Base-by-base conservation (phyloP, 371 early-diverging fungal genomes). In the Saksenaea vasiformis region DNA sequence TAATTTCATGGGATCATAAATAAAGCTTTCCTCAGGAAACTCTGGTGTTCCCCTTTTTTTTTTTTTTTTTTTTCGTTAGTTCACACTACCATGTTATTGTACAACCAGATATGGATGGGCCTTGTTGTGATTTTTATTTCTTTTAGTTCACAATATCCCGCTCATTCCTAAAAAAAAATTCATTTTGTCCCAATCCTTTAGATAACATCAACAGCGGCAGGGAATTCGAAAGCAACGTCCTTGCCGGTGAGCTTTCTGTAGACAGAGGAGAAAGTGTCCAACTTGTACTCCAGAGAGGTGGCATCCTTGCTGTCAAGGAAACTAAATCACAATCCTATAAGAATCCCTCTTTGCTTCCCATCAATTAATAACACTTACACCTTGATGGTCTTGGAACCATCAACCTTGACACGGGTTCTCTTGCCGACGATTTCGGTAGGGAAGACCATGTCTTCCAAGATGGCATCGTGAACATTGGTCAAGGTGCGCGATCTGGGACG, bases 371-470 rank as follows among this genome's bases (percentile, higher is more conserved):
- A 10, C 43, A 82, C 85, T 83, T 86, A 90, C 83, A 95, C 93
- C 89, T 95, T 97, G 89, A 93, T 92, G 74, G 91, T 83, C 85
- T 92, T 93, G 84, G 85, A 84, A 65, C 98, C 98, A 80, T 98
- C 98, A 60, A 92, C 91, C 84, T 92, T 91, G 83, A 95, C 92
- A 84, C 93, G 94, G 72, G 94, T 94, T 73, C 97, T 87, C 94
- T 97, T 95, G 71, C 97, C 97, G 68, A 95, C 93, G 75, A 97
- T 97, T 83, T 98, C 97, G 76, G 96, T 95, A 70, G 98, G 98
- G 93, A 84, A 96, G 67, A 96, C 97, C 60, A 98, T 87, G 79
- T 98, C 98, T 76, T 97, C 97, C 70, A 98, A 84, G 79, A 95
- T 87, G 78, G 91, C 89, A 81, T 96, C 95, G 87, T 98, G 97